Evolutionary conservation across 805 yeast genomes (phyloP), one percentile per base, ranked within the genome.

Genomic region (Tetrapisispora iriomotensis): DNA sequence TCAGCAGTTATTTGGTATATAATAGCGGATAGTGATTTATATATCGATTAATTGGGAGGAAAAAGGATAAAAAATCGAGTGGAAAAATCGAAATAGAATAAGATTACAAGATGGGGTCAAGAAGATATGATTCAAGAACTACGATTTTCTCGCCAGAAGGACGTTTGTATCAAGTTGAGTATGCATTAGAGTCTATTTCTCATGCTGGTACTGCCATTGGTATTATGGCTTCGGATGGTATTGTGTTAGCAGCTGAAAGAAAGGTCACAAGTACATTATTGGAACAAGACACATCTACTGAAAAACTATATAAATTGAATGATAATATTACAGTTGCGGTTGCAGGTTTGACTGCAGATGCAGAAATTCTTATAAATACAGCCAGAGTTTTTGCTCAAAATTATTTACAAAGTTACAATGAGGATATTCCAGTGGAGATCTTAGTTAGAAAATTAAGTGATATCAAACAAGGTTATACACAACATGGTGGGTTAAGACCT

Each of bases 91-190:
- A 30, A 9, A 14, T 28, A 4, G 4, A 21, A 15, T 17, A 12
- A 9, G 21, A 18, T 26, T 34, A 24, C 6, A 50, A 20, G 38
- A 74, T 73, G 79, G 78, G 79, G 14, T 85, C 96, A 51, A 82
- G 97, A 82, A 80, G 99, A 75, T 92, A 92, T 86, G 99, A 92
- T 67, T 82, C 95, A 45, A 78, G 99, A 74, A 92, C 99, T 37
- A 92, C 98, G 4, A 94, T 92, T 56, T 92, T 92, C 67, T 90
- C 97, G 29, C 99, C 99, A 8, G 99, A 92, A 62, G 99, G 99
- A 29, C 77, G 98, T 65, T 72, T 92, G 42, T 92, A 92, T 66
- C 99, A 92, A 67, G 87, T 87, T 17, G 98, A 92, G 64, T 92
- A 92, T 54, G 98, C 97, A 3, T 76, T 87, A 58, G 97, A 92